Percentiles rank a stretch among this genome's conserved stretches.
Evolutionary conservation across 176 grass and related monocot species (phyloP).

Genomic region (Juncus effusus): DNA sequence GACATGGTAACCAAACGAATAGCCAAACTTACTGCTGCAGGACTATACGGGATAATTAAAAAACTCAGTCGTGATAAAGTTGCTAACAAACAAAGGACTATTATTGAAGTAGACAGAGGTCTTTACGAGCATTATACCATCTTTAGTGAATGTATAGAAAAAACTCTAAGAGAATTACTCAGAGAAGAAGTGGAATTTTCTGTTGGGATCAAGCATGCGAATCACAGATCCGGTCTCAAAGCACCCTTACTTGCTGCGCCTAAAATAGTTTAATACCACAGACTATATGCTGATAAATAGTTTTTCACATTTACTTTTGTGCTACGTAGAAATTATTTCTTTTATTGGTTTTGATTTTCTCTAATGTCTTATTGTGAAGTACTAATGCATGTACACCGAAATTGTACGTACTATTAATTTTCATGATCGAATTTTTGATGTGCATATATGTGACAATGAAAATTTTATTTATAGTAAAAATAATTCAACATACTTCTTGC

Average conservation of each 20-base stretch:
- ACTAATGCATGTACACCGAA: too few relatives aligned
- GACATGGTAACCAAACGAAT: slow-evolving; percentile 62
- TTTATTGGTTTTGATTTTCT: too few relatives aligned
- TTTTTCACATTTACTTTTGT: too few relatives aligned
- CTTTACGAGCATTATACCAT: slow-evolving; percentile 50
- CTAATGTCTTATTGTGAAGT: too few relatives aligned
- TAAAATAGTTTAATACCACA: too few relatives aligned
- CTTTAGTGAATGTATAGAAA: slow-evolving; percentile 66
- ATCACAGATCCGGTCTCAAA: slow-evolving; percentile 71
- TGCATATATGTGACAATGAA: too few relatives aligned
- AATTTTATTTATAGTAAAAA: too few relatives aligned
- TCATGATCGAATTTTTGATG: too few relatives aligned
- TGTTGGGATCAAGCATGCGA: slow-evolving; percentile 42
- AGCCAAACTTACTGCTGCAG: slow-evolving; percentile 64
- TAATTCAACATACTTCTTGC: too few relatives aligned
- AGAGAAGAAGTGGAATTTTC: slow-evolving; percentile 46
- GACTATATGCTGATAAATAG: too few relatives aligned
- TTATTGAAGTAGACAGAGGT: slow-evolving; percentile 63
- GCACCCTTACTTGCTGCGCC: slow-evolving; percentile 73
- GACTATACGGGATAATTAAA: slow-evolving; percentile 70
- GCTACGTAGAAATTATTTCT: too few relatives aligned
- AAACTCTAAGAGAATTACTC: slow-evolving; percentile 58
- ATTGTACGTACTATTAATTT: too few relatives aligned
- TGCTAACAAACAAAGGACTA: slow-evolving; percentile 34
- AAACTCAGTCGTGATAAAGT: slow-evolving; percentile 54